Percentiles rank a stretch among this genome's conserved stretches.
These are phyloP conservation scores for Metarhizium humberi DNA, from an alignment of 2,329 filamentous ascomycete species.

Conservation along the genomic window DNA sequence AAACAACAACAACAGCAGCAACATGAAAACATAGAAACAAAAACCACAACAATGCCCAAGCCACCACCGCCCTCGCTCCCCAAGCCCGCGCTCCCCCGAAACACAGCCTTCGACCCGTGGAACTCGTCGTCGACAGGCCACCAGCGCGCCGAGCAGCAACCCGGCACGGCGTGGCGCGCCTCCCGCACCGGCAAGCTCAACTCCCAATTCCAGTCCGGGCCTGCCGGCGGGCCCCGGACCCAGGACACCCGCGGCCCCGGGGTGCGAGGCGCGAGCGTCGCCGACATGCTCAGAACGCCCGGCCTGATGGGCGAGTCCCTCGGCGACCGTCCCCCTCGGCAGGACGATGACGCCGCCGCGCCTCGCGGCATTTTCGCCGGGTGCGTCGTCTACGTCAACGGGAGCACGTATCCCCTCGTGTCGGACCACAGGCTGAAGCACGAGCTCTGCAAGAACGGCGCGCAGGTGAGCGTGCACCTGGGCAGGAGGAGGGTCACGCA, in stretches of 20 bases:
- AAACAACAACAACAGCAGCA: neutral
- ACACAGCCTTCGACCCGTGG: conserved; percentile 54
- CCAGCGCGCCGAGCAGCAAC: conserved; percentile 61
- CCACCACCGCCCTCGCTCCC: conserved; percentile 10
- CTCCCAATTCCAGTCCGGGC: conserved; percentile 54
- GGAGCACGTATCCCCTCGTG: conserved; percentile 69
- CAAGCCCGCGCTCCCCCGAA: conserved; percentile 30
- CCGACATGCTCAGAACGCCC: conserved; percentile 43
- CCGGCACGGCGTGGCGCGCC: conserved; percentile 60
- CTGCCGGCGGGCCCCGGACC: conserved; percentile 6
- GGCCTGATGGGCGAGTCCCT: conserved; percentile 15
- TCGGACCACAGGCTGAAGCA: conserved; percentile 83
- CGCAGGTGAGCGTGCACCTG: conserved; percentile 58
- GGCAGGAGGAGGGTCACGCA: conserved; percentile 72
- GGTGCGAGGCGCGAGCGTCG: conserved; percentile 28
- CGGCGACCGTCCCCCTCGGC: neutral
- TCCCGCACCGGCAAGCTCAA: conserved; percentile 60
- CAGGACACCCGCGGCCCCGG: too few relatives aligned
- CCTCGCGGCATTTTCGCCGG: conserved; percentile 51
- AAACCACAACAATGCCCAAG: neutral
- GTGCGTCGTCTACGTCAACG: conserved; percentile 76
- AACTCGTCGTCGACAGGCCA: conserved; percentile 70
- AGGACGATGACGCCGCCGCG: neutral
- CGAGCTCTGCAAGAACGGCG: conserved; percentile 66
- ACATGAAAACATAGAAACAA: neutral